Base-by-base conservation (phyloP, 1,139 yeast species). In the Pneumocystis carinii region DNA sequence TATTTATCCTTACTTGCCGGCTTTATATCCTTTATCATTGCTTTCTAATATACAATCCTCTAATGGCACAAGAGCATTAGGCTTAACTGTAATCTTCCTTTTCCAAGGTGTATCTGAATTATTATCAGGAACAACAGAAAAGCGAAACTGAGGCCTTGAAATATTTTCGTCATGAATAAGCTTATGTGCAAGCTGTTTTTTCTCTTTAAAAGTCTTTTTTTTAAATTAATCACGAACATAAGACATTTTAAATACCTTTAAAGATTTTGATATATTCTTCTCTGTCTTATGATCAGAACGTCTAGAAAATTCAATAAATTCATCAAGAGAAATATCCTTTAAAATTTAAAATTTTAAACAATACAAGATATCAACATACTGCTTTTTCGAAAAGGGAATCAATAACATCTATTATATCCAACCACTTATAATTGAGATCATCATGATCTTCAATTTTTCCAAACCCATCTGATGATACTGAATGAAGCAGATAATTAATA, bases 81-180 rank as follows among this genome's bases (percentile, higher is more conserved):
- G 97, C 72, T 94, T 94, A 1, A 76, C 68, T 0, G 78, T 75
- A 41, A 94, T 73, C 64, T 82, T 62, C 55, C 66, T 63, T 69
- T 76, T 81, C 76, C 90, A 92, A 0, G 97, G 96, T 24, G 76
- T 75, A 0, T 75, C 71, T 71, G 85, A 90, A 0, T 83, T 72
- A 71, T 89, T 92, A 71, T 90, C 90, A 4, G 89, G 78, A 0
- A 82, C 78, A 0, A 72, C 74, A 35, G 75, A 72, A 72, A 90
- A 92, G 6, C 74, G 68, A 4, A 77, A 68, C 72, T 92, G 98
- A 0, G 98, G 98, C 70, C 90, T 90, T 0, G 73, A 74, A 35
- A 84, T 74, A 63, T 79, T 77, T 66, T 76, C 76, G 0, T 75
- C 73, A 62, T 71, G 72, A 15, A 62, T 58, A 5, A 56, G 36